Evolutionary conservation across 2,329 filamentous ascomycete species (phyloP).

Genomic region (Mariannaea sp.): DNA sequence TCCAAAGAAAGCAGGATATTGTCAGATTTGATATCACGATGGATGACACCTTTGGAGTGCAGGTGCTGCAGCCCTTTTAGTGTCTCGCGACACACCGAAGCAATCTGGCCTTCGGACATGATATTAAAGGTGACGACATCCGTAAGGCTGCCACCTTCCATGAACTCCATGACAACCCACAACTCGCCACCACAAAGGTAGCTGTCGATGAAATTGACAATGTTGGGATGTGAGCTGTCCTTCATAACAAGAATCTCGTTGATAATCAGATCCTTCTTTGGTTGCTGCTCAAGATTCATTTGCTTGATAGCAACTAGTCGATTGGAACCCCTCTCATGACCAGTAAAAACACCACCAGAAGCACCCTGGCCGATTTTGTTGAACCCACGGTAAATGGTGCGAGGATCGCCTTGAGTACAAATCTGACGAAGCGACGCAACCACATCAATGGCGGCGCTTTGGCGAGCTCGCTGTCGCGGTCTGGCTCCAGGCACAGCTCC

Average conservation of each 20-base stretch:
- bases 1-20: slow-evolving; percentile 94
- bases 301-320: slow-evolving; percentile 97
- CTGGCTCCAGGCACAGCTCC: slow-evolving; percentile 59
- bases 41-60: slow-evolving; percentile 97
- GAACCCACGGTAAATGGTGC: slow-evolving; percentile 82
- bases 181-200: slow-evolving; percentile 88
- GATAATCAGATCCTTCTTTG: slow-evolving; percentile 98
- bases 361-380: slow-evolving; percentile 98
- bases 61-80: slow-evolving; percentile 90
- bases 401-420: slow-evolving; percentile 87
- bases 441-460: slow-evolving; percentile 82
- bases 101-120: slow-evolving; percentile 97
- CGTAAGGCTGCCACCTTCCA: slow-evolving; percentile 97
- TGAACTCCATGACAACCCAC: slow-evolving; percentile 99
- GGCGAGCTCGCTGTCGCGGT: slow-evolving; percentile 76
- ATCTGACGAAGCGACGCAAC: slow-evolving; percentile 83
- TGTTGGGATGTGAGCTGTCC: slow-evolving; percentile 96
- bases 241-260: slow-evolving; percentile 99
- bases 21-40: slow-evolving; percentile 98
- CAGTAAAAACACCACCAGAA: slow-evolving; percentile 93
- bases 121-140: slow-evolving; percentile 99
- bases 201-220: slow-evolving; percentile 99
- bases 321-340: slow-evolving; percentile 82
- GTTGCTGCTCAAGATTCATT: slow-evolving; percentile 98
- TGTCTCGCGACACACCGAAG: slow-evolving; percentile 92